Percentiles rank a stretch among this genome's conserved stretches.
Conservation (phyloP, 129 eudicot genomes). For the Chrysanthemum seticuspe region DNA sequence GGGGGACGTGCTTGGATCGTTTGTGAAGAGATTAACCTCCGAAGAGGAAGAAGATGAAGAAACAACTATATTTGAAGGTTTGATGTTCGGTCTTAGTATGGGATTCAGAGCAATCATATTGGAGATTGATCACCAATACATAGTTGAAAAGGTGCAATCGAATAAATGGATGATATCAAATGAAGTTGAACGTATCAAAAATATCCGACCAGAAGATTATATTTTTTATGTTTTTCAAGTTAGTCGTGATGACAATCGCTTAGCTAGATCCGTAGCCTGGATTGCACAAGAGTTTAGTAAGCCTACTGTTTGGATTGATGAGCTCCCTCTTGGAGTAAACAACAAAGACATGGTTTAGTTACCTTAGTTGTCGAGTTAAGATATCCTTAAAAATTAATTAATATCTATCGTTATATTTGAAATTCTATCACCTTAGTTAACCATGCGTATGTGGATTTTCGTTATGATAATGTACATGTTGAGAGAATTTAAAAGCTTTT, state of each 20-base stretch:
- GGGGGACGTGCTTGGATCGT: conserved; percentile 13
- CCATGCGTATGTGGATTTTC: too few relatives aligned
- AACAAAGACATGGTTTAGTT: background rate
- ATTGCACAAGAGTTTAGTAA: background rate
- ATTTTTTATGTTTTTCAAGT: background rate
- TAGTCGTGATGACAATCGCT: background rate
- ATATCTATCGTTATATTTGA: background rate
- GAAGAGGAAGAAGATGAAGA: background rate
- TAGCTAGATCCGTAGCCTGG: conserved; percentile 11
- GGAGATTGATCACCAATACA: background rate
- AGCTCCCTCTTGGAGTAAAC: conserved; percentile 4
- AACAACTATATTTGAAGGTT: background rate
- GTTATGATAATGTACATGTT: too few relatives aligned
- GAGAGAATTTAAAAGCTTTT: too few relatives aligned
- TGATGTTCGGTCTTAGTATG: conserved; percentile 12
- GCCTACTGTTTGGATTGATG: conserved; percentile 6
- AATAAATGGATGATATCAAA: background rate
- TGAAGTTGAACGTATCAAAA: background rate
- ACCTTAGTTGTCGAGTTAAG: background rate
- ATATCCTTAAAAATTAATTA: too few relatives aligned
- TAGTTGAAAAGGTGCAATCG: background rate
- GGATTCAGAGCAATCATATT: conserved; percentile 12
- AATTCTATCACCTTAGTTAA: background rate
- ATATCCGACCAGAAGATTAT: background rate
- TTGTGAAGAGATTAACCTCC: background rate